Percentiles rank a stretch among this genome's conserved stretches.
Conservation (phyloP, 2,329 filamentous ascomycete species). For the Cladosporium velox region DNA sequence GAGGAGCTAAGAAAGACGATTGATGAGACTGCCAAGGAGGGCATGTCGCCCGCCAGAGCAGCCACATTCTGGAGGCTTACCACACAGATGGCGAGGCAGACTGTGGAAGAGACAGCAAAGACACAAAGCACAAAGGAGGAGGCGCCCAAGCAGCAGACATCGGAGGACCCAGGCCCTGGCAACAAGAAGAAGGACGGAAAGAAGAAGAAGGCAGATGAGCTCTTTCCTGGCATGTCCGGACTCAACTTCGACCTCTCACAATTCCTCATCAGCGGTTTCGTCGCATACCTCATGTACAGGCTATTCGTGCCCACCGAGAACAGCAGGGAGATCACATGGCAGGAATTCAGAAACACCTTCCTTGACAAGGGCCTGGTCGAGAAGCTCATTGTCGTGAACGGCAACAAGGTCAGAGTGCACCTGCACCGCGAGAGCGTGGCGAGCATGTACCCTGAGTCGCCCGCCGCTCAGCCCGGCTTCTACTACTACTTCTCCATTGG, state of each 20-base stretch:
- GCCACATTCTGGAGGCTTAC: constrained; percentile 62
- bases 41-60: constrained; percentile 62
- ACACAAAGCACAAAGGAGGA: constrained; percentile 30
- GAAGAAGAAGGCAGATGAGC: constrained; percentile 41
- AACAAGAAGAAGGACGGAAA: constrained; percentile 43
- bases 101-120: constrained; percentile 45
- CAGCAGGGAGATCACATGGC: constrained; percentile 88
- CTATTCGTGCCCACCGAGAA: constrained; percentile 67
- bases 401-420: constrained; percentile 75
- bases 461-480: constrained; percentile 67
- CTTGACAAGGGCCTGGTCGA: constrained; percentile 94
- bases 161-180: constrained; percentile 48
- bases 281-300: constrained; percentile 64
- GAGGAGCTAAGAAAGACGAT: constrained; percentile 66
- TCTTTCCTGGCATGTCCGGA: constrained; percentile 44
- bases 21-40: constrained; percentile 54
- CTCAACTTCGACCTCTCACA: constrained; percentile 59
- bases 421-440: constrained; percentile 74
- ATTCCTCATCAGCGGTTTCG: constrained; percentile 59
- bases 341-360: constrained; percentile 92
- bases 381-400: constrained; percentile 80
- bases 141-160: constrained; percentile 45
- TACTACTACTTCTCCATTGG: constrained; percentile 95
- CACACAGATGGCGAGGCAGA: constrained; percentile 57
- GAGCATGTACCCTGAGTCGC: constrained; percentile 73